A percentile compares a stretch with the other conserved stretches of the same genome.
Evolutionary conservation across 345 rosid species (phyloP).

Genomic region (Eucalyptus pauciflora): DNA sequence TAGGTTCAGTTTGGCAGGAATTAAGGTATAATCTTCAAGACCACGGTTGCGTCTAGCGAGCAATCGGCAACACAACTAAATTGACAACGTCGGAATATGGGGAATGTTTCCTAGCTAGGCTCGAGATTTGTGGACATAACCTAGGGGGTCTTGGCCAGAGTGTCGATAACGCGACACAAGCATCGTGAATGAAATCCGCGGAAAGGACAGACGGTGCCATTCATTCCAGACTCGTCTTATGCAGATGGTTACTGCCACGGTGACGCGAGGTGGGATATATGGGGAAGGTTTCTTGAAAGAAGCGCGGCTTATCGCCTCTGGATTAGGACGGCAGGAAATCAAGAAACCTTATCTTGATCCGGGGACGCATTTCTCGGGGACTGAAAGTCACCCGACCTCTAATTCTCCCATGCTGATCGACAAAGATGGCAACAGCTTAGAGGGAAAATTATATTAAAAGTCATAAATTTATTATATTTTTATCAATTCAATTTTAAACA

Average conservation of each 20-base stretch:
- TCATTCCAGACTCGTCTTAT: background rate
- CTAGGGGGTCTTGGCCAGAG: background rate
- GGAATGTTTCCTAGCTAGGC: background rate
- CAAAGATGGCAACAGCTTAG: no score
- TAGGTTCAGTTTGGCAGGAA: background rate
- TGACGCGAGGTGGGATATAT: background rate
- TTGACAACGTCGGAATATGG: background rate
- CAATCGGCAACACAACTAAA: background rate
- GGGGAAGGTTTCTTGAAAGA: background rate
- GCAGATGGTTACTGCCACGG: background rate
- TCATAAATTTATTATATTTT: fast-evolving
- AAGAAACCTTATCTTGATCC: background rate
- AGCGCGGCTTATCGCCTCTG: background rate
- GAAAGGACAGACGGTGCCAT: background rate
- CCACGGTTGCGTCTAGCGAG: background rate
- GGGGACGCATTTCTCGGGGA: no score
- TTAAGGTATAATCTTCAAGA: background rate
- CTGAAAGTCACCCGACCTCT: no score
- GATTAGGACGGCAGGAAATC: background rate
- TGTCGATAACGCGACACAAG: background rate
- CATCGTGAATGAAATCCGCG: background rate
- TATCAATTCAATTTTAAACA: fast-evolving
- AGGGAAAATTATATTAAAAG: no score
- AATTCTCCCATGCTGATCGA: no score
- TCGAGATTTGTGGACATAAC: background rate